Conservation (phyloP, 1,284 basidiomycete genomes). For the Phylloporus sp. region DNA sequence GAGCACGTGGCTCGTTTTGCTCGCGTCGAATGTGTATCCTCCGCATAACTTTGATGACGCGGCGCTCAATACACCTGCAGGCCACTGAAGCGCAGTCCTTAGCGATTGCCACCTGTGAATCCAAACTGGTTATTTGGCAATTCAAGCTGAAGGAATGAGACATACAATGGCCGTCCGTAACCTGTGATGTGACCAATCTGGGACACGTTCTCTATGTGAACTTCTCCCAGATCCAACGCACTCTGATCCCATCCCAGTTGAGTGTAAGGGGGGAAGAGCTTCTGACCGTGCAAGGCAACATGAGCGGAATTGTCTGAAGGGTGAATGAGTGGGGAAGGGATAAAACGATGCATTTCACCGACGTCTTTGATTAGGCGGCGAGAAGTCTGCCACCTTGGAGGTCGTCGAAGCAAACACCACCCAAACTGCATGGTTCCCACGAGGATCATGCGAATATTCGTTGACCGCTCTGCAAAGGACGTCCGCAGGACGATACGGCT, state of each 20-base stretch:
- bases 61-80: background rate
- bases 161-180: constrained; percentile 8
- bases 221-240: background rate
- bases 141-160: background rate
- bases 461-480: background rate
- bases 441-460: no score
- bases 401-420: constrained; percentile 12
- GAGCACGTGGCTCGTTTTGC: constrained; percentile 1
- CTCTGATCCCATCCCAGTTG: constrained; percentile 14
- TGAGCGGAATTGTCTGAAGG: background rate
- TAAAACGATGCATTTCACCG: background rate
- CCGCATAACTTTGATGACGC: constrained; percentile 4
- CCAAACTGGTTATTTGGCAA: background rate
- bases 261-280: constrained; percentile 16
- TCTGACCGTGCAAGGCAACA: background rate
- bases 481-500: background rate
- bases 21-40: background rate
- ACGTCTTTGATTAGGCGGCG: background rate
- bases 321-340: background rate
- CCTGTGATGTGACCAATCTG: background rate
- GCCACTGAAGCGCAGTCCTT: background rate
- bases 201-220: constrained; percentile 1
- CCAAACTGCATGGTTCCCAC: constrained; percentile 1
- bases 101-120: constrained; percentile 4
- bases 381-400: background rate